phyloP scores from a whole-genome alignment of 495 filamentous ascomycete genomes.

The Penicillium psychrofluorescens region DNA sequence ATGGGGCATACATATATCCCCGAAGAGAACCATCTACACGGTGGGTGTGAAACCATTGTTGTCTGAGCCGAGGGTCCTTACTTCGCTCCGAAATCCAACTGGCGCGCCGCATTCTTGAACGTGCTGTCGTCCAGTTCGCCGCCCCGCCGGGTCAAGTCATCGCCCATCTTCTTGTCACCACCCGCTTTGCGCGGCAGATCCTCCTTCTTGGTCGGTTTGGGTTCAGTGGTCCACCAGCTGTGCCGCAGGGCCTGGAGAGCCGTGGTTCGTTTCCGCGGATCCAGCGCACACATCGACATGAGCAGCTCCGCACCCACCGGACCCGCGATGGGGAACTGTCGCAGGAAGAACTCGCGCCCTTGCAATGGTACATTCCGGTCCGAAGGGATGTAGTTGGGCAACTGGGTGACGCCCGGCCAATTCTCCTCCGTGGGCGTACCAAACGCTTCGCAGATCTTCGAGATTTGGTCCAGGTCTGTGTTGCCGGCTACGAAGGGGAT shows the following conservation, averaged over 20 bases:
- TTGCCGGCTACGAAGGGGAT: slow-evolving; percentile 73
- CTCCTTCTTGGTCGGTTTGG: slow-evolving; percentile 75
- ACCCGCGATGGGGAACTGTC: slow-evolving; percentile 69
- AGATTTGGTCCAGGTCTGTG: slow-evolving; percentile 72
- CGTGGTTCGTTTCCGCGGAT: slow-evolving; percentile 75
- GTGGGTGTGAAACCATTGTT: no score
- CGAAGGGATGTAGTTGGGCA: slow-evolving; percentile 66
- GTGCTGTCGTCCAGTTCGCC: slow-evolving; percentile 62
- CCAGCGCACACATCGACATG: slow-evolving; percentile 75
- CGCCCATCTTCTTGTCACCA: slow-evolving; percentile 65
- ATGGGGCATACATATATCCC: no score
- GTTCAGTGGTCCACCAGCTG: slow-evolving; percentile 78
- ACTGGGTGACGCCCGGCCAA: slow-evolving; percentile 83
- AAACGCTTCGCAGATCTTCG: slow-evolving; percentile 72
- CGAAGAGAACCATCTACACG: no score
- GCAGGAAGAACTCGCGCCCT: slow-evolving; percentile 60
- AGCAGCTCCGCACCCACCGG: slow-evolving; percentile 78
- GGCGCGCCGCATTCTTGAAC: slow-evolving; percentile 71
- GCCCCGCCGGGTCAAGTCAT: slow-evolving; percentile 75
- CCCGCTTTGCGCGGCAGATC: slow-evolving; percentile 69
- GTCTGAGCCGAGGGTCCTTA: slow-evolving; percentile 16
- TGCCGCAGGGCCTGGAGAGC: slow-evolving; percentile 72
- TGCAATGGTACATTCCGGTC: slow-evolving; percentile 51
- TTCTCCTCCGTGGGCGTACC: slow-evolving; percentile 91
- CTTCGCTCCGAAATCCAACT: slow-evolving; percentile 69